phyloP scores from a whole-genome alignment of 768 basidiomycete species.

The Termitomyces bulborhizus region DNA sequence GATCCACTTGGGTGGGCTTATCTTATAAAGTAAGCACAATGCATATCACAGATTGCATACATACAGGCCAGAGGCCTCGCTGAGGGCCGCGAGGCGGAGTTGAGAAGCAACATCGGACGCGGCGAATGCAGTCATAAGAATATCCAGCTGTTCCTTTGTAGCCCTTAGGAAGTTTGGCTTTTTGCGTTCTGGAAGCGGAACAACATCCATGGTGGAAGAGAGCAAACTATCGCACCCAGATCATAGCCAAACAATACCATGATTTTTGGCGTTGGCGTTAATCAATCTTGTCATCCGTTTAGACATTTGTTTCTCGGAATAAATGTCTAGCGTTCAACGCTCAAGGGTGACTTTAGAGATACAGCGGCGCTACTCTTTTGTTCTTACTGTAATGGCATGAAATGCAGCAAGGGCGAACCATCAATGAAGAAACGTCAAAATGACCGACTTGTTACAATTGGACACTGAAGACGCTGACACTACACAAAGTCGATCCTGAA shows the following conservation, averaged over 20 bases:
- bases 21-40: background rate
- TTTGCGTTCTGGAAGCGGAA: conserved; percentile 8
- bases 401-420: no score
- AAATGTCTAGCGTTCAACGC: no score
- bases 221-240: background rate
- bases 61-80: conserved; percentile 28
- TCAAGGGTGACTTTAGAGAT: no score
- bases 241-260: background rate
- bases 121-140: conserved; percentile 22
- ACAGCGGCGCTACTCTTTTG: no score
- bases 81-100: conserved; percentile 19
- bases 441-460: no score
- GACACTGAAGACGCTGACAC: no score
- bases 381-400: no score
- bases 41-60: conserved; percentile 10
- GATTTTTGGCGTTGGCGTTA: no score
- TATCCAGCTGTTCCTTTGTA: conserved; percentile 16
- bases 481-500: no score
- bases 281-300: no score
- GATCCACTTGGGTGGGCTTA: conserved; percentile 29
- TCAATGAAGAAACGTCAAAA: no score
- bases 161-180: conserved; percentile 18
- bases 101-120: conserved; percentile 15
- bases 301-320: no score
- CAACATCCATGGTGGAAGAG: conserved; percentile 8